Conservation (phyloP, 208 protist genomes). For the Leishmania braziliensis region DNA sequence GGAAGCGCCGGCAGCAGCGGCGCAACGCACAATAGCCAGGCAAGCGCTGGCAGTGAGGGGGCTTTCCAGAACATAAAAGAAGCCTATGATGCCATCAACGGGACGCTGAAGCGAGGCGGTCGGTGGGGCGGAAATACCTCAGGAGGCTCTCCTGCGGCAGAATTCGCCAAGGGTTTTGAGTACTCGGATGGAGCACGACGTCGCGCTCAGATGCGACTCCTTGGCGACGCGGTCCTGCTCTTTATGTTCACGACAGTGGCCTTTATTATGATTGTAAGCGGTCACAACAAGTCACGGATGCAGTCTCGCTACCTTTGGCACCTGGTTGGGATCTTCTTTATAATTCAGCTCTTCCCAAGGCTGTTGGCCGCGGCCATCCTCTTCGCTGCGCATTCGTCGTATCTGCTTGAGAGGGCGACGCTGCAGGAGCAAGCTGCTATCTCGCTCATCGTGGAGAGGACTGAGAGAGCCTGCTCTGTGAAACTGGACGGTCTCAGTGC, state of each 20-base stretch:
- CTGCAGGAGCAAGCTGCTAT: conserved; percentile 51
- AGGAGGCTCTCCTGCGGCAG: background rate
- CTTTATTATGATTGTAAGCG: conserved; percentile 60
- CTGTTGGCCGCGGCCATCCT: conserved; percentile 72
- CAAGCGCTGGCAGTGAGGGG: conserved; percentile 6
- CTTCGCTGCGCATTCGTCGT: conserved; percentile 63
- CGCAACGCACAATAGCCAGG: background rate
- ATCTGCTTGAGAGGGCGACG: conserved; percentile 52
- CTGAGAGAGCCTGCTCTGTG: conserved; percentile 28
- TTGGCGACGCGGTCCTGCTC: conserved; percentile 61
- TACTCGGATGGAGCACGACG: conserved; percentile 65
- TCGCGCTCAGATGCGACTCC: conserved; percentile 58
- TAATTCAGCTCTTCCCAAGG: conserved; percentile 73
- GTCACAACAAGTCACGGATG: conserved; percentile 64
- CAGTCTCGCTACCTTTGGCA: conserved; percentile 50
- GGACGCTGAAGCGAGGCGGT: conserved; percentile 22
- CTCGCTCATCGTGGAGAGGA: conserved; percentile 47
- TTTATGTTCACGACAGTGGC: conserved; percentile 68
- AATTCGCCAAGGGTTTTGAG: conserved; percentile 29
- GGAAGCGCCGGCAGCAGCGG: conserved; percentile 6
- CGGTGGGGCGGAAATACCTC: background rate
- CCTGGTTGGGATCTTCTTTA: conserved; percentile 67
- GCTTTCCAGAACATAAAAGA: conserved; percentile 80
- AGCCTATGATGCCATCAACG: conserved; percentile 59
- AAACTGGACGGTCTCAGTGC: conserved; percentile 50